Percentiles rank a stretch among this genome's conserved stretches.
These are phyloP conservation scores for Cyberlindnera lachancei DNA, from an alignment of 805 yeast genomes.

Conservation along the genomic window DNA sequence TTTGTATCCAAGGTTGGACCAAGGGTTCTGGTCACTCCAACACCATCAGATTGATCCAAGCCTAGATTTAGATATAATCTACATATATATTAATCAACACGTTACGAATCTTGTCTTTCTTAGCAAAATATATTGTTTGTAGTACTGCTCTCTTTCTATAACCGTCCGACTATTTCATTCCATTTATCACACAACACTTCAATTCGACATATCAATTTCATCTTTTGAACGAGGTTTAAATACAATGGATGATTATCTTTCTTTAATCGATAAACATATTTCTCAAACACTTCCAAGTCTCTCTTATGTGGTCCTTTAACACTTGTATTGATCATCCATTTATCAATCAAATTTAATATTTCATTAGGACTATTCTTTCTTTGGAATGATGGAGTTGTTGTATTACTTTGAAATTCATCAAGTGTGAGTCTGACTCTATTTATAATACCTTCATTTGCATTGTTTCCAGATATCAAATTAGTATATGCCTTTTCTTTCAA, in stretches of 20 bases:
- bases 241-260: conserved; percentile 19
- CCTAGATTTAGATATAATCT: conserved; percentile 30
- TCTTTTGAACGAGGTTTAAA: conserved; percentile 9
- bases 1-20: conserved; percentile 98
- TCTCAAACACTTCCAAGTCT: conserved; percentile 31
- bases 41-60: conserved; percentile 88
- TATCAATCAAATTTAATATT: conserved; percentile 25
- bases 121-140: too few species aligned
- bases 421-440: too few species aligned
- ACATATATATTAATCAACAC: too few species aligned
- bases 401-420: conserved; percentile 8
- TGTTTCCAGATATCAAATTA: too few species aligned
- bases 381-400: conserved; percentile 24
- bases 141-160: background rate
- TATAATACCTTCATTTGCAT: too few species aligned
- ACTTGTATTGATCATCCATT: conserved; percentile 32
- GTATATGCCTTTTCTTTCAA: conserved; percentile 8
- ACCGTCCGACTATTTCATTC: conserved; percentile 5
- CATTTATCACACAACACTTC: conserved; percentile 8
- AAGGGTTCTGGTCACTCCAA: conserved; percentile 98
- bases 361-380: conserved; percentile 26
- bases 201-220: conserved; percentile 6
- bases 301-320: conserved; percentile 31
- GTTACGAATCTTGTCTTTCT: too few species aligned
- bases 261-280: conserved; percentile 25